Conservation (phyloP, 306 rosid genomes). For the Fagus crenata region DNA sequence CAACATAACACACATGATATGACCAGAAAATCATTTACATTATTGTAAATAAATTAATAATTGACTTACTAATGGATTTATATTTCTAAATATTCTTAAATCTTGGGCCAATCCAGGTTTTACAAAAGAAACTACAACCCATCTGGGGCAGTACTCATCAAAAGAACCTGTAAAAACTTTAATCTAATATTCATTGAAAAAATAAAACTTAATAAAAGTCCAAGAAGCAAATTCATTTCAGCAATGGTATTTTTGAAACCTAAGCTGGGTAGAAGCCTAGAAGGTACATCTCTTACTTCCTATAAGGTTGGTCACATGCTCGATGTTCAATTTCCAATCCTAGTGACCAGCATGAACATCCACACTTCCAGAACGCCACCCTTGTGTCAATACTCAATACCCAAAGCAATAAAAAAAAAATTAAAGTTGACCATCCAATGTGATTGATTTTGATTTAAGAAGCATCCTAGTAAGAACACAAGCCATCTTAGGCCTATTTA, state of each 20-base stretch:
- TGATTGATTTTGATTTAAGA: conserved; percentile 18
- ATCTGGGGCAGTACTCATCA: conserved; percentile 5
- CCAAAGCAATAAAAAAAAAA: neutral
- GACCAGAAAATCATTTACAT: conserved; percentile 1
- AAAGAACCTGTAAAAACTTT: neutral
- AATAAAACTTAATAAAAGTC: neutral
- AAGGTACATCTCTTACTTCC: too few relatives aligned
- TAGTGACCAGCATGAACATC: neutral
- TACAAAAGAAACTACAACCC: neutral
- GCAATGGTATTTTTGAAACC: neutral
- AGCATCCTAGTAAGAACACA: conserved; percentile 30
- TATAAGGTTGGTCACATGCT: neutral
- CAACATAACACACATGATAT: neutral
- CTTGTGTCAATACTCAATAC: conserved; percentile 4
- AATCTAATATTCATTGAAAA: neutral
- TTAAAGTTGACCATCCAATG: conserved; percentile 21
- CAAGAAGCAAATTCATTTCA: neutral
- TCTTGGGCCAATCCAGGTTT: neutral
- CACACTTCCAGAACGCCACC: conserved; percentile 19
- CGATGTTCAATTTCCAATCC: neutral
- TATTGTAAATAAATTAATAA: neutral
- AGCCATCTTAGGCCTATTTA: neutral
- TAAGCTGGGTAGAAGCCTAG: neutral
- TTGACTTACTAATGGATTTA: neutral
- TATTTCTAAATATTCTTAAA: neutral